Evolutionary conservation across 495 filamentous ascomycete genomes (phyloP), one percentile per base, ranked within the genome.

Genomic region (Aspergillus cristatus): DNA sequence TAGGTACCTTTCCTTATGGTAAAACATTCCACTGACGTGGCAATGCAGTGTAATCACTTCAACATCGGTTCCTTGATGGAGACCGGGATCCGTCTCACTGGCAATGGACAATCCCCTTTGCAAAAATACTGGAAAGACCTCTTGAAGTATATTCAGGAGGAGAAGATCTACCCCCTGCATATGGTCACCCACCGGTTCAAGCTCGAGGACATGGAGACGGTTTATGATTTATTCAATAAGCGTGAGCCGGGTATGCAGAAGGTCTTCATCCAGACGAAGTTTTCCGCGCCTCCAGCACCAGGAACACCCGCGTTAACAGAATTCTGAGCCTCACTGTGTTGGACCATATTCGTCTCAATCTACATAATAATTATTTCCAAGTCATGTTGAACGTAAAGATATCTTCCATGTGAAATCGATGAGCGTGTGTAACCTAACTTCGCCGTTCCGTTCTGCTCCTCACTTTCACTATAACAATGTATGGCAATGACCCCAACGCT

Each of bases 31-130:
- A 24, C 20, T 24, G 20, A 24, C 20, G 20, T 24, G 20, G 20
- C 20, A 89, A n/a, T 30, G n/a, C 13, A 30, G 28, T 30, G 28
- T 11, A 30, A 79, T 46, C 81, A 87, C 45, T 86, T 89, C 70
- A 84, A 85, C 48, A 79, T 93, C 48, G 84, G 88, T 18, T 72
- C 84, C 1, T 49, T 94, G 14, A 95, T 94, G 88, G 78, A 94
- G 58, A 79, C 81, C 32, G 86, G 88, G 18, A 78, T 94, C 45
- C 76, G 78, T 1, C 68, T 94, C 12, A 82, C 84, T 41, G 84
- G 88, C 31, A 86, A 86, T 51, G 86, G 88, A 2, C 87, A 94
- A 54, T 81, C 84, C 0, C 86, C 84, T 0, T 85, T 93, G 4
- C 84, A 89, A 30, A 74, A 75, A 38, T 91, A 94, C 61, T 94